Evolutionary conservation across 2,329 filamentous ascomycete species (phyloP).

Genomic region (Aspergillus arachidicola): DNA sequence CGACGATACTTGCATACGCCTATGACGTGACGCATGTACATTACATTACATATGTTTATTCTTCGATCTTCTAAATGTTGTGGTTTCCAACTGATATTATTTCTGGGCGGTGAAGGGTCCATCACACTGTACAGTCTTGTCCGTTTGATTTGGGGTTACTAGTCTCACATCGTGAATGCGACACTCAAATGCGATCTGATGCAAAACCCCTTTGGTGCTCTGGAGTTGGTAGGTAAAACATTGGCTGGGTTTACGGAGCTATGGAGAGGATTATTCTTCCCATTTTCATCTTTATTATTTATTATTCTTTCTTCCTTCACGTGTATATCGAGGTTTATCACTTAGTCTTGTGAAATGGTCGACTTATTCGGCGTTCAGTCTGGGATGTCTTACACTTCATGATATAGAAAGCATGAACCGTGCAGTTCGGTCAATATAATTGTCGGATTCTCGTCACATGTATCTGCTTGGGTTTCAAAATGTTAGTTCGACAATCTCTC

Average conservation of each 20-base stretch:
- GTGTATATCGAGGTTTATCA: neutral
- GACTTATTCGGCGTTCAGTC: neutral
- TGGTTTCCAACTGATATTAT: neutral
- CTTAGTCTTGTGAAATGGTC: neutral
- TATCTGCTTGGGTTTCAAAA: too few species aligned
- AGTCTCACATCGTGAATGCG: constrained; percentile 2
- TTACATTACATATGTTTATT: constrained; percentile 34
- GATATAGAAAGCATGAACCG: neutral
- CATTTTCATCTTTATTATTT: neutral
- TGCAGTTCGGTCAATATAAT: neutral
- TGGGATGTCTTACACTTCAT: neutral
- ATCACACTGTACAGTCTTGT: constrained; percentile 12
- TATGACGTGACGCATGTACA: constrained; percentile 39
- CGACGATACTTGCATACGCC: constrained; percentile 22
- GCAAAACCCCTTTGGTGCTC: constrained; percentile 3
- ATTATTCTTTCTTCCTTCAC: neutral
- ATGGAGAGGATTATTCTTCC: constrained; percentile 8
- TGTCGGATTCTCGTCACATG: neutral
- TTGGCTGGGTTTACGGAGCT: constrained; percentile 10
- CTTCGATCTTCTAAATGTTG: constrained; percentile 13
- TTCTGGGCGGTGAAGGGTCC: constrained; percentile 8
- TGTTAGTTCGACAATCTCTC: too few species aligned
- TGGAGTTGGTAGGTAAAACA: constrained; percentile 25
- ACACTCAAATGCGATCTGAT: neutral
- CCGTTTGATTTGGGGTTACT: constrained; percentile 5